Base-by-base conservation (phyloP, 495 filamentous ascomycete genomes). In the Podospora bellae-mahoneyi region DNA sequence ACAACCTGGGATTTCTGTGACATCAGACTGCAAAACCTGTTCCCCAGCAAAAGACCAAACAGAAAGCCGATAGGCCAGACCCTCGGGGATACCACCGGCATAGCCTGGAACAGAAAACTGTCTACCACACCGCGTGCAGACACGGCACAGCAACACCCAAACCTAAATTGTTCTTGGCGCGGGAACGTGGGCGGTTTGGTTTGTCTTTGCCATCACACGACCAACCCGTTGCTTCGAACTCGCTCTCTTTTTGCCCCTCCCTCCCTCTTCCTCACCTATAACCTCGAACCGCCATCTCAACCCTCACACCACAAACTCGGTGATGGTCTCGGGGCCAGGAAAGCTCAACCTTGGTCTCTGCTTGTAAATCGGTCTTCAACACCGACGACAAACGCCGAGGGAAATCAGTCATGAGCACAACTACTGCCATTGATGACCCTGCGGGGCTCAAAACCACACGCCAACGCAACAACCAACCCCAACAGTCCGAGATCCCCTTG, bases 331-430 rank as follows among this genome's bases (percentile, higher is more conserved):
- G 66, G 32, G 18, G 58, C 56, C 20, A 67, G 32, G 19, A 34
- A 68, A 68, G 71, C 71, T 71, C 71, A 71, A 71, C 71, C 66
- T 69, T 69, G 65, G 28, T 66, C 30, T 63, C 34, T 54, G 59
- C 62, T 63, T 48, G 19, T 67, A 67, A 67, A 60, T 68, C 71
- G 71, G 71, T 73, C 69, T 71, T 73, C 71, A 73, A 73, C 71
- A 71, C 71, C 71, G 71, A 71, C 28, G n/a, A 26, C 19, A 60
- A 39, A 19, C 55, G n/a, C n/a, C 55, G 66, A 64, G 55, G 66
- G 64, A 26, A 72, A 23, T 23, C 23, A 23, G 23, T 44, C 59
- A 75, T 71, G 73, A 74, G 68, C 68, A 70, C 70, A 27, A 69
- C 75, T 10, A 67, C 72, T 59, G 67, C 39, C 39, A 48, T 48